phyloP scores from a whole-genome alignment of 2,329 filamentous ascomycete species.

The Pleoardoris graminearum region DNA sequence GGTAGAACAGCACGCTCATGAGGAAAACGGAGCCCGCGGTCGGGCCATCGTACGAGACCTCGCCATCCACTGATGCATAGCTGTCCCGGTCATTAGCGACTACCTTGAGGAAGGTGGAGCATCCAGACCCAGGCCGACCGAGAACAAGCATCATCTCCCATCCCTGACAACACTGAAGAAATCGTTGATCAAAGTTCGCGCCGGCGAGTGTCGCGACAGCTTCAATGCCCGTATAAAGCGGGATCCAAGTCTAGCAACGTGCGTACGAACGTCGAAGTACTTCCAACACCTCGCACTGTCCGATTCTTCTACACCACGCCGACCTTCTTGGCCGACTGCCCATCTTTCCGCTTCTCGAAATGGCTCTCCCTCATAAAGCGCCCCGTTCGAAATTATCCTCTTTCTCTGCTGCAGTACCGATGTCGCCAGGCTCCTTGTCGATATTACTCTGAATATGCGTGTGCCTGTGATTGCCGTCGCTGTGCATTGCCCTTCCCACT shows the following conservation, averaged over 20 bases:
- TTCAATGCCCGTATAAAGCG: conserved; percentile 57
- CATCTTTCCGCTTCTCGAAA: conserved; percentile 72
- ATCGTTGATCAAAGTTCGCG: conserved; percentile 63
- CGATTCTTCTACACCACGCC: conserved; percentile 77
- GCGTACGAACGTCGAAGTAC: conserved; percentile 68
- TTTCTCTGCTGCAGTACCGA: conserved; percentile 48
- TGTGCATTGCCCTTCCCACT: conserved; percentile 26
- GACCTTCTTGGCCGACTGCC: conserved; percentile 72
- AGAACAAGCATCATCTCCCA: conserved; percentile 75
- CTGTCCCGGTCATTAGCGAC: conserved; percentile 70
- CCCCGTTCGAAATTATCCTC: conserved; percentile 68
- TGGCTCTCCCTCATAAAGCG: conserved; percentile 74
- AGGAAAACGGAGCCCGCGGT: conserved; percentile 76
- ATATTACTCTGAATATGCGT: conserved; percentile 17
- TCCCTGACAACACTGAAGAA: conserved; percentile 69
- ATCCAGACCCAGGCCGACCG: conserved; percentile 73
- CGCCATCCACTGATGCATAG: conserved; percentile 68
- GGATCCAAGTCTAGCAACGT: conserved; percentile 70
- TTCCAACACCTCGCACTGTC: conserved; percentile 72
- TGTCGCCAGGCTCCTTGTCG: conserved; percentile 28
- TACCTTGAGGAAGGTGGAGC: conserved; percentile 75
- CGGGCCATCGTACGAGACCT: conserved; percentile 71
- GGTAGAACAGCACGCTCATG: conserved; percentile 76
- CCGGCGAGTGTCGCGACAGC: conserved; percentile 54
- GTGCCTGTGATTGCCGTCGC: conserved; percentile 18